Base-by-base conservation (phyloP, 2,329 filamentous ascomycete genomes). In the Phialemoniopsis sp. region DNA sequence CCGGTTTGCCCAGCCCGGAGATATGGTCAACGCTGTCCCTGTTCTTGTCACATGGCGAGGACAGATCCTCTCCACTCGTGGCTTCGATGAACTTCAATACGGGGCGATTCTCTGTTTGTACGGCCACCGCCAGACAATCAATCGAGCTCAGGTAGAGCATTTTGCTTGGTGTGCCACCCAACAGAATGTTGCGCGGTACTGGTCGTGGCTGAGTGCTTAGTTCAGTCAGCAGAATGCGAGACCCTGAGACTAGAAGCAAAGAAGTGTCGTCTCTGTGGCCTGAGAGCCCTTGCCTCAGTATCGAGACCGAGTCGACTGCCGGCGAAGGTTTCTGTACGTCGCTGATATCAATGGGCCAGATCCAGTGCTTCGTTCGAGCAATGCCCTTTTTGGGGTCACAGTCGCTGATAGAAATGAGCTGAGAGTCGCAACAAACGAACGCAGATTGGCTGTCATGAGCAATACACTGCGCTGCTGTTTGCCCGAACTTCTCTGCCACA, bases 51-150 rank as follows among this genome's bases (percentile, higher is more conserved):
- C 57, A 52, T 0, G 77, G 63, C 12, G 53, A 47, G 1, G 76
- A 77, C 2, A 82, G 51, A 40, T 75, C 64, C 5, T 58, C 51
- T 2, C 79, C 80, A 0, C 72, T 76, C 8, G 72, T 66, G 1
- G 72, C 67, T 41, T 82, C 74, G 21, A 84, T 55, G 40, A 84
- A 82, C 17, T 68, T 60, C 18, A 84, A 53, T 2, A 70, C 73
- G 8, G 76, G 64, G 19, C 58, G 59, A 5, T 66, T 57, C 4
- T 65, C 57, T 5, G 44, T 45, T 9, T 62, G 58, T 14, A 76
- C 62, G 1, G 70, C 75, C n/a, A 78, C 73, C 30, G 83, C 56
- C 19, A 77, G 64, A 45, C 66, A 76, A 30, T 72, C 64, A 35
- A 80, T 66, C 8, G 58, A 58, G 29, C 68, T 63, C 2, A 76